phyloP scores from a whole-genome alignment of 495 filamentous ascomycete species.

The Arthonia radiata region DNA sequence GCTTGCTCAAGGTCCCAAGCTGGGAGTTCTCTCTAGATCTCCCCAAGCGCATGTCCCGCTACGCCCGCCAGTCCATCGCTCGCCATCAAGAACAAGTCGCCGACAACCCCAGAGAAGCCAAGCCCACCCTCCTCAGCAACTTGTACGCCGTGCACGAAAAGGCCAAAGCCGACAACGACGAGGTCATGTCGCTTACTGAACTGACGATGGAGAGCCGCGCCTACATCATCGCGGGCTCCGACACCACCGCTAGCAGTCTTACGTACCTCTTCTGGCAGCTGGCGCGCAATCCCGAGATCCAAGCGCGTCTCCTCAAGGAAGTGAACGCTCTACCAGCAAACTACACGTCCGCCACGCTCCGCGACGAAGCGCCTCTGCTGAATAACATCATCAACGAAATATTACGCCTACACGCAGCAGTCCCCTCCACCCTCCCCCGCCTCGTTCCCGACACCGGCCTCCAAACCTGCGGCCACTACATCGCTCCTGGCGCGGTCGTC shows the following conservation, averaged over 20 bases:
- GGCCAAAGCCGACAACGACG: no score
- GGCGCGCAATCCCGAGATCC: conserved; percentile 6
- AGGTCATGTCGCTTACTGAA: no score
- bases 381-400: conserved; percentile 2
- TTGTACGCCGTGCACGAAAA: no score
- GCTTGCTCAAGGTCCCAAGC: no score
- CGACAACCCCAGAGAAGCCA: no score
- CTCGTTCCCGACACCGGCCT: background rate
- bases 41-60: no score
- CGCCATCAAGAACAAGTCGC: no score
- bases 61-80: no score
- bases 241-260: conserved; percentile 28
- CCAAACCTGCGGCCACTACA: background rate
- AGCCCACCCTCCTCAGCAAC: no score
- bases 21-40: no score
- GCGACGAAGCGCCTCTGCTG: background rate
- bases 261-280: conserved; percentile 4
- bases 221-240: conserved; percentile 24
- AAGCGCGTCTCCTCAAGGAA: conserved; percentile 13
- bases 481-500: conserved; percentile 1
- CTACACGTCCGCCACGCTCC: conserved; percentile 1
- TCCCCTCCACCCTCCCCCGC: conserved; percentile 2
- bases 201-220: no score
- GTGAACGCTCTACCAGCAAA: background rate
- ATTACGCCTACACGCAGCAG: conserved; percentile 2